Conservation (phyloP, 2,329 filamentous ascomycete species). For the Helicocarpus griseus region DNA sequence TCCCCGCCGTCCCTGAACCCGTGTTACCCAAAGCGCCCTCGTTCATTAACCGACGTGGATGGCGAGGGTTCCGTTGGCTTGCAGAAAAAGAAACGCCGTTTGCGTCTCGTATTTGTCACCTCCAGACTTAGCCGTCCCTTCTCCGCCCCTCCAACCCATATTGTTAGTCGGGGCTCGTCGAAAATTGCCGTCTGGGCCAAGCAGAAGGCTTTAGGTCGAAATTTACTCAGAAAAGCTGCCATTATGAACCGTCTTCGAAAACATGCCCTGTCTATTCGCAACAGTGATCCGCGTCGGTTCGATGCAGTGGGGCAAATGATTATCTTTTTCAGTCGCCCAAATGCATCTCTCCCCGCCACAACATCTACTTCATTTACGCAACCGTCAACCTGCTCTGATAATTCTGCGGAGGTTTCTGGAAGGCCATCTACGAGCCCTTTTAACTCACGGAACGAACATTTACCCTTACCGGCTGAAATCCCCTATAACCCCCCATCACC, state of each 20-base stretch:
- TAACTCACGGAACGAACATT: neutral
- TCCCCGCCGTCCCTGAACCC: slow-evolving; percentile 7
- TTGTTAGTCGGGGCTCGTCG: slow-evolving; percentile 46
- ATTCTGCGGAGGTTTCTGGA: neutral
- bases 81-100: slow-evolving; percentile 56
- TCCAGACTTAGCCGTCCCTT: slow-evolving; percentile 61
- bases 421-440: neutral
- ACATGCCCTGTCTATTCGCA: slow-evolving; percentile 11
- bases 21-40: slow-evolving; percentile 32
- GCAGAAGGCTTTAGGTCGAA: slow-evolving; percentile 28
- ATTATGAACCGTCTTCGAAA: slow-evolving; percentile 33
- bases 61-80: slow-evolving; percentile 42
- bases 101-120: slow-evolving; percentile 51
- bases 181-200: slow-evolving; percentile 37
- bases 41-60: slow-evolving; percentile 50
- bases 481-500: slow-evolving; percentile 5
- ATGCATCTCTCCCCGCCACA: neutral
- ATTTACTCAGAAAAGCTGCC: slow-evolving; percentile 33
- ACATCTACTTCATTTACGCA: neutral
- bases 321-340: slow-evolving; percentile 6
- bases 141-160: slow-evolving; percentile 60
- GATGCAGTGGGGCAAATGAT: slow-evolving; percentile 12
- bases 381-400: neutral
- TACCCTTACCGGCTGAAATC: neutral
- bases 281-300: slow-evolving; percentile 13